Percentiles rank a stretch among this genome's conserved stretches.
These are phyloP conservation scores for Curvularia sp. DNA, from an alignment of 2,329 filamentous ascomycete species.

Conservation along the genomic window DNA sequence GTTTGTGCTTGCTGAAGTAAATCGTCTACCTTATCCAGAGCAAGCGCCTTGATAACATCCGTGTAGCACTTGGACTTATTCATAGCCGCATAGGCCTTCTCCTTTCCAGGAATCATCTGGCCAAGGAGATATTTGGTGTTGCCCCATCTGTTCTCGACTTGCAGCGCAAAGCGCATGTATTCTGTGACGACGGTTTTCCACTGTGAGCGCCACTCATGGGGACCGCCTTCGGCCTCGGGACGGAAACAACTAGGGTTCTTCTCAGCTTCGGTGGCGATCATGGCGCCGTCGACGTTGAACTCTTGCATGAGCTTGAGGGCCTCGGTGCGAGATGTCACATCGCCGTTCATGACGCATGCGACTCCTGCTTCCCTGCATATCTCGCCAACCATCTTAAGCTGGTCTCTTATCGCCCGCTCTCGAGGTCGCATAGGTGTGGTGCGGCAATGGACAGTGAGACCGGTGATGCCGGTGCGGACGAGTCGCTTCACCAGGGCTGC, in stretches of 20 bases:
- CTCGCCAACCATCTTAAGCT: constrained; percentile 81
- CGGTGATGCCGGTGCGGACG: constrained; percentile 87
- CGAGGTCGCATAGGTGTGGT: constrained; percentile 94
- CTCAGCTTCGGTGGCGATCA: constrained; percentile 96
- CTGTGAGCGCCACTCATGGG: constrained; percentile 58
- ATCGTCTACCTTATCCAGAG: constrained; percentile 68
- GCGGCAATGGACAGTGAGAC: constrained; percentile 91
- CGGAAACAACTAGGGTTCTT: constrained; percentile 90
- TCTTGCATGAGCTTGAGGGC: constrained; percentile 75
- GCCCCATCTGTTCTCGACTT: constrained; percentile 83
- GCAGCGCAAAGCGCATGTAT: constrained; percentile 76
- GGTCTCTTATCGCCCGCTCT: constrained; percentile 83
- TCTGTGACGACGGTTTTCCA: constrained; percentile 81
- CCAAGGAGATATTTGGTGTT: constrained; percentile 93
- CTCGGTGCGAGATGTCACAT: constrained; percentile 78
- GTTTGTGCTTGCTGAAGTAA: constrained; percentile 69
- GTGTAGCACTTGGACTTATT: constrained; percentile 73
- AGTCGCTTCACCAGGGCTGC: constrained; percentile 78
- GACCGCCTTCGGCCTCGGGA: constrained; percentile 70
- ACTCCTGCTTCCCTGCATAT: constrained; percentile 86
- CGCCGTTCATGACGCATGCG: constrained; percentile 94
- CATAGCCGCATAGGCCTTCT: constrained; percentile 67
- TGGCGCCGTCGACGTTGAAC: constrained; percentile 89
- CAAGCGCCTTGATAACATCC: constrained; percentile 71
- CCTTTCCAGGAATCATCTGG: constrained; percentile 85